Base-by-base conservation (phyloP, 2,329 filamentous ascomycete genomes). In the Zelopaecilomyces penicillatus region DNA sequence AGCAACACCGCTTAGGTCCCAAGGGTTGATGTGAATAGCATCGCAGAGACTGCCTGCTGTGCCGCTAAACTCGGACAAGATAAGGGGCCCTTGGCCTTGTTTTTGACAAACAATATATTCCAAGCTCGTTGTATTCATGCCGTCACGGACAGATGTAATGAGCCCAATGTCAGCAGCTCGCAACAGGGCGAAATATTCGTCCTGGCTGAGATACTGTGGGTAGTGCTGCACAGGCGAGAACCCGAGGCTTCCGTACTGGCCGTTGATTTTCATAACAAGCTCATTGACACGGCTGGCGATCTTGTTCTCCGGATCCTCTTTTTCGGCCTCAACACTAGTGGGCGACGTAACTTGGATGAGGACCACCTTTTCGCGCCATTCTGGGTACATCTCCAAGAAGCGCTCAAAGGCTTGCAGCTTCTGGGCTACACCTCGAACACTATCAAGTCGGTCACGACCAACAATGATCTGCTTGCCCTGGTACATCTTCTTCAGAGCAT, bases 91-190 rank as follows among this genome's bases (percentile, higher is more conserved):
- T 54, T 90, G 82, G 45, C 82, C 83, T 51, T 93, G 84, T 57
- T 87, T 85, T 65, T 97, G 91, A 63, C 88, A 95, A 46, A 95
- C 78, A 46, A 97, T 82, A 61, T 96, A 97, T 65, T 97, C 93
- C 54, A 97, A 72, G 61, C 88, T 94, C 19, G 90, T 95, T 0
- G 91, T 96, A 70, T 96, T 97, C 90, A 97, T 96, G 47, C 91
- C 91, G 63, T 97, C 93, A 48, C 91, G 82, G 26, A 97, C 90
- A 54, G 88, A 95, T 5, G 93, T 96, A 64, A 97, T 96, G 41
- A 97, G 73, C 4, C 89, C 91, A 53, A 96, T 87, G 62, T 97
- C 89, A 31, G 86, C 90, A 3, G 88, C 81, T 27, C 91, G 82
- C 42, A 97, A 76, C n/a, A 97, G 77, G 4, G 91, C 90, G 64